Percentiles rank a stretch among this genome's conserved stretches.
These are phyloP conservation scores for Elsinoe arachidis DNA, from an alignment of 2,329 filamentous ascomycete species.

Conservation along the genomic window DNA sequence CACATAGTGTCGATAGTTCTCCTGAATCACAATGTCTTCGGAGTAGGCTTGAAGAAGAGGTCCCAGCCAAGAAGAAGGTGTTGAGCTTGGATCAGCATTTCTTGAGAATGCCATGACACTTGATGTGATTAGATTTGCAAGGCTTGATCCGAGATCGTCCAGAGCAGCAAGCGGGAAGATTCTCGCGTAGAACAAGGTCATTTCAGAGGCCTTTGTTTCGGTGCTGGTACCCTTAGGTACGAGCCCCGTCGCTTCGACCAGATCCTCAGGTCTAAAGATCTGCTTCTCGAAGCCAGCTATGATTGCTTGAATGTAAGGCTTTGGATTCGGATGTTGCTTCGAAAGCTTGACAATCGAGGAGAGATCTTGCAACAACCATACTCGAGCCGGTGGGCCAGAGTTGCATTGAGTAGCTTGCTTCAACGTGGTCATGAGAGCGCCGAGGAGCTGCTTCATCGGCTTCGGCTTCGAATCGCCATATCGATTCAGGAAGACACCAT, in stretches of 20 bases:
- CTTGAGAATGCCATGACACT: constrained; percentile 14
- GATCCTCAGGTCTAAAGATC: neutral
- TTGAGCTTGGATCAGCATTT: constrained; percentile 9
- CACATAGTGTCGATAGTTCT: constrained; percentile 38
- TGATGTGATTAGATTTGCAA: neutral
- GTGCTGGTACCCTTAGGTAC: no score
- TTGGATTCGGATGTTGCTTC: neutral
- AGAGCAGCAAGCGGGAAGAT: neutral
- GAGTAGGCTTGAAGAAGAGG: constrained; percentile 29
- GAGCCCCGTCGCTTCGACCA: neutral
- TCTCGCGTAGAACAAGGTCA: neutral
- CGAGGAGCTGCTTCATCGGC: constrained; percentile 38
- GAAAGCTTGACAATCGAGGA: constrained; percentile 12
- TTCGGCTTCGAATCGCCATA: constrained; percentile 38
- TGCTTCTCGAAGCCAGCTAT: neutral
- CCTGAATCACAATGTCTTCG: constrained; percentile 29
- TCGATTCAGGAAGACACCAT: constrained; percentile 35
- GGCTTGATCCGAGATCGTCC: constrained; percentile 6
- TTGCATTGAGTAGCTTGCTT: constrained; percentile 21
- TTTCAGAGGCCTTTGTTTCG: neutral
- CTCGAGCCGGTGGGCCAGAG: constrained; percentile 5
- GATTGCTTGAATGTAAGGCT: neutral
- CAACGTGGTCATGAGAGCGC: constrained; percentile 32
- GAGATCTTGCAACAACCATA: constrained; percentile 21
- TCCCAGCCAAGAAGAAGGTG: constrained; percentile 28